These are phyloP conservation scores for Sporothrix schenckii DNA, from an alignment of 2,329 filamentous ascomycete genomes.

Conservation along the genomic window DNA sequence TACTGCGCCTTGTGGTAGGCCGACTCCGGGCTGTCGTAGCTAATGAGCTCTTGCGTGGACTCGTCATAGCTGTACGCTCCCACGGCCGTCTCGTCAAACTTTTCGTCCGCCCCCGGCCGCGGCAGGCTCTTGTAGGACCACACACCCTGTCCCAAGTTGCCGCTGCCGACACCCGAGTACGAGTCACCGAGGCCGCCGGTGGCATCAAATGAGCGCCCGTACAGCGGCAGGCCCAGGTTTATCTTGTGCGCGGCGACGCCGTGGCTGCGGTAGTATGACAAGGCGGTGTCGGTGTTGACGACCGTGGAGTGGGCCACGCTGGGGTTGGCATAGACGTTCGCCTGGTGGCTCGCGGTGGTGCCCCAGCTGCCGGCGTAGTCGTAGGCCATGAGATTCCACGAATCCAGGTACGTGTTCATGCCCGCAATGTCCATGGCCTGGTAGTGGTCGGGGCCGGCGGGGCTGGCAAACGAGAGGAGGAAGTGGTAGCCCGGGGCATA, in stretches of 20 bases:
- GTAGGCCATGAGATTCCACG: conserved; percentile 68
- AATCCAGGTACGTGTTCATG: conserved; percentile 55
- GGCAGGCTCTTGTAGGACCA: conserved; percentile 77
- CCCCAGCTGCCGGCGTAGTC: conserved; percentile 72
- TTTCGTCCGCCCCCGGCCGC: conserved; percentile 57
- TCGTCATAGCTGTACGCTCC: conserved; percentile 74
- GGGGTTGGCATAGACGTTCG: conserved; percentile 65
- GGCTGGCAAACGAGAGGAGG: conserved; percentile 43
- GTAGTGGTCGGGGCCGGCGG: conserved; percentile 51
- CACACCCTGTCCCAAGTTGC: conserved; percentile 61
- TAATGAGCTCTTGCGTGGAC: conserved; percentile 63
- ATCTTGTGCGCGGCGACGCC: conserved; percentile 67
- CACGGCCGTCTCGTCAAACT: conserved; percentile 59
- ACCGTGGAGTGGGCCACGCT: conserved; percentile 62
- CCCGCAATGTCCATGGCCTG: conserved; percentile 49
- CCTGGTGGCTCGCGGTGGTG: conserved; percentile 61
- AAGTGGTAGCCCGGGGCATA: conserved; percentile 43
- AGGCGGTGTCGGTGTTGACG: conserved; percentile 67
- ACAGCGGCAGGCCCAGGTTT: conserved; percentile 75
- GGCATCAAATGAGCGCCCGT: conserved; percentile 72
- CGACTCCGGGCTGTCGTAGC: conserved; percentile 66
- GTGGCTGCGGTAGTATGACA: conserved; percentile 63
- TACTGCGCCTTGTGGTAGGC: conserved; percentile 65
- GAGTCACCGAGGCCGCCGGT: conserved; percentile 68
- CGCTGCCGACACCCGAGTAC: conserved; percentile 66